Base-by-base conservation (phyloP, 352 stramenopile genomes). In the Pythium dissimile region DNA sequence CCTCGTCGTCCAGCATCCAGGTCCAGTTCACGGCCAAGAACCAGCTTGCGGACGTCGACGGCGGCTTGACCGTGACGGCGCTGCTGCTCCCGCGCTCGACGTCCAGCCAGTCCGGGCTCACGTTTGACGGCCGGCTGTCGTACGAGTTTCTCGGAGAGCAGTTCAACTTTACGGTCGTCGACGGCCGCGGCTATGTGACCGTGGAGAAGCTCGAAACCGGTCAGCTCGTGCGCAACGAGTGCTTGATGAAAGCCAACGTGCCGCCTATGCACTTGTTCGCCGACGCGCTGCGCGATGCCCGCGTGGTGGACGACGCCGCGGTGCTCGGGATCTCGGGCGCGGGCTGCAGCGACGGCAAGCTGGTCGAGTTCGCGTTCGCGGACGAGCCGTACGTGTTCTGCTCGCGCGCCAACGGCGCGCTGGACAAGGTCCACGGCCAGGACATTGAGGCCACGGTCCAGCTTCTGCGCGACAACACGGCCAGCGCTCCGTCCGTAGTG, bases 311-410 rank as follows among this genome's bases (percentile, higher is more conserved):
- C 35, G 24, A 34, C 3, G 30, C n/a, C 9, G 3, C 6, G 1
- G 5, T 24, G 18, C 5, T 27, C 21, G 35, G 23, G 11, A 13
- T 46, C 13, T 46, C 39, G 10, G 7, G 6, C 18, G 15, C 12
- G 1, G 44, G 38, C 2, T 60, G 53, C 28, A 30, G 9, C n/a
- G 31, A 45, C 16, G 53, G 53, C 20, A 60, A 44, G 42, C 9
- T 53, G 3, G 42, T 60, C 18, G 41, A 51, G 41, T 60, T 60
- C 32, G 23, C n/a, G 30, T 60, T 60, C 42, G 41, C 53, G 4
- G 42, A 20, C 24, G 42, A 60, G 30, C 42, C 53, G 41, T 60
- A 43, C 21, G 24, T 53, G n/a, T 60, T 60, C 53, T 60, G 53
- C 42, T 44, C 53, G 4, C 46, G 28, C 1, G 42, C 18, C 0